Base-by-base conservation (phyloP, 2,329 filamentous ascomycete species). In the Fusarium nodosum region DNA sequence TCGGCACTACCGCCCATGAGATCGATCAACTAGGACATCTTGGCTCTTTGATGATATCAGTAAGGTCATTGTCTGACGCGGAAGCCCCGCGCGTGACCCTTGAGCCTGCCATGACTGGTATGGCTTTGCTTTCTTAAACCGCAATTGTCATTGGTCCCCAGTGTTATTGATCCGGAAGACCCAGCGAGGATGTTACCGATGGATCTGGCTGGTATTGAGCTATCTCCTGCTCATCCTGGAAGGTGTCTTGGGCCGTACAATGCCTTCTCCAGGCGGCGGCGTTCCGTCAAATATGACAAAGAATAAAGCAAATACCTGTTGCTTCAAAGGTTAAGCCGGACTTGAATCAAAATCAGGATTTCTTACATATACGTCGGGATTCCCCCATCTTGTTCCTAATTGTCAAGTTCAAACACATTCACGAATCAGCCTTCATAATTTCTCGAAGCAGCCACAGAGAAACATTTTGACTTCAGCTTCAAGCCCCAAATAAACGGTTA, bases 41-140 rank as follows among this genome's bases (percentile, higher is more conserved):
- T 64, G 56, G 65, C 56, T 56, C 56, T 51, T 53, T 61, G 62
- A 73, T 75, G 75, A 76, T 75, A 71, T 74, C 73, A 75, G 71
- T 53, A 50, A 56, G 44, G 61, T 47, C 39, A 54, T 61, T 55
- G 57, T 70, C 73, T 74, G 69, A 74, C 71, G 65, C 68, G 56
- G 61, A 72, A 56, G 41, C 66, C 70, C 72, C 72, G 62, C 73
- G 69, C 65, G 64, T 74, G 68, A 75, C 68, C 60, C 57, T 39
- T 34, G 54, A 38, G 63, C 59, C 63, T 70, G 60, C 69, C 66
- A 72, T 65, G 68, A 44, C 60, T 58, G 64, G 56, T 24, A 66
- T 64, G 61, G 68, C 68, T 57, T 47, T 48, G 69, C 58, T 66
- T 68, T 71, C 58, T 54, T 72, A 66, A 69, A 56, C 63, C 68